Conservation (phyloP, 768 basidiomycete species). For the Mycena haematopus region DNA sequence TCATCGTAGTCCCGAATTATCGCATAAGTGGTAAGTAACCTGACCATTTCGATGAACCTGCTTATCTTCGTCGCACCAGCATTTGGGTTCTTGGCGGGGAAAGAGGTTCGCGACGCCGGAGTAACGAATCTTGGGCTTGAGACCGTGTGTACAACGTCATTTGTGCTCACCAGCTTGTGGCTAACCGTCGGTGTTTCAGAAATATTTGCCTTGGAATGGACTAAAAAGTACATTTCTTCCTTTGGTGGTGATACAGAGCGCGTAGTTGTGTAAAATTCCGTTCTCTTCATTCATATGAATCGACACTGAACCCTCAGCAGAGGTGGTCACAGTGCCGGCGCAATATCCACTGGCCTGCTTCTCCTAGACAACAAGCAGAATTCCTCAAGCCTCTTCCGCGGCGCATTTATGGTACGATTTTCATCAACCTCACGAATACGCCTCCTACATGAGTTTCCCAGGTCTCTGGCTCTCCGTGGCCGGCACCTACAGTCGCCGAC, state of each 20-base stretch:
- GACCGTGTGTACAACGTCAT: constrained; percentile 5
- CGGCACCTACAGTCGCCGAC: background rate
- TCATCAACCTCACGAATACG: too few species aligned
- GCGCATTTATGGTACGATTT: constrained; percentile 19
- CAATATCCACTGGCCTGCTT: constrained; percentile 13
- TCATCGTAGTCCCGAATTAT: too few species aligned
- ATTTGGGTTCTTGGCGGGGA: constrained; percentile 11
- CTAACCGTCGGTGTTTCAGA: background rate
- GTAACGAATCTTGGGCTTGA: constrained; percentile 12
- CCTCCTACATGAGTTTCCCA: background rate
- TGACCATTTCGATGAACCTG: background rate
- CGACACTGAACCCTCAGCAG: background rate
- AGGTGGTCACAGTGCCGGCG: constrained; percentile 20
- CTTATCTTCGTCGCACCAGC: background rate
- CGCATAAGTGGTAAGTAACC: too few species aligned
- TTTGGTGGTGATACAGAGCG: background rate
- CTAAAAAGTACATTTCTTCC: background rate
- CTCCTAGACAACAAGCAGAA: constrained; percentile 8
- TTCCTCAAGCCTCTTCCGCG: constrained; percentile 9
- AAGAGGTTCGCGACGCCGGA: constrained; percentile 6
- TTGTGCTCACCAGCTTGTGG: background rate
- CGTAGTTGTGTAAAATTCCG: background rate
- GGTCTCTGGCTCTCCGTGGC: background rate
- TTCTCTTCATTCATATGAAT: too few species aligned
- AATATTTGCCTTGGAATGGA: constrained; percentile 22